Percentiles rank a stretch among this genome's conserved stretches.
Evolutionary conservation across 2,329 filamentous ascomycete genomes (phyloP).

Genomic region (Scytalidium sp.): DNA sequence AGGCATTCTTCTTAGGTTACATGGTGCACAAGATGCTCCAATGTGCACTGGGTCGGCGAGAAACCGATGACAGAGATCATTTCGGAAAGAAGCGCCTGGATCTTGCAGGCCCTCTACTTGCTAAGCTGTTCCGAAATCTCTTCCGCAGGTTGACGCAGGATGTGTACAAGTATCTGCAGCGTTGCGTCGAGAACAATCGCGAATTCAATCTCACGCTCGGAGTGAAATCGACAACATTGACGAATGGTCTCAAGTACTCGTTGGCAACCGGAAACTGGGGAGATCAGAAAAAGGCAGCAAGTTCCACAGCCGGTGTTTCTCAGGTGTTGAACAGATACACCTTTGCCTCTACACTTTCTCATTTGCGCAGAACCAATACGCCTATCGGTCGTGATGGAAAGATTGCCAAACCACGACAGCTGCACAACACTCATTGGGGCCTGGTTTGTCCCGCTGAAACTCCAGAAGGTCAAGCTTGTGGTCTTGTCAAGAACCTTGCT

Average conservation of each 20-base stretch:
- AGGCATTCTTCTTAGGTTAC: conserved; percentile 97
- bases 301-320: conserved; percentile 92
- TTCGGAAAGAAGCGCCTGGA: conserved; percentile 98
- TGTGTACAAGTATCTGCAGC: conserved; percentile 84
- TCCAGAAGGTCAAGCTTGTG: conserved; percentile 96
- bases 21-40: conserved; percentile 97
- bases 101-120: conserved; percentile 87
- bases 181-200: conserved; percentile 83
- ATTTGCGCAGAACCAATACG: conserved; percentile 95
- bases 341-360: conserved; percentile 92
- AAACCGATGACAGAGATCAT: conserved; percentile 96
- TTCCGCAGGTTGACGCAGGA: conserved; percentile 90
- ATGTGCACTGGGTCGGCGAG: conserved; percentile 86
- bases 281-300: conserved; percentile 97
- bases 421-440: conserved; percentile 99
- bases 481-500: conserved; percentile 95
- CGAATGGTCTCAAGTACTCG: conserved; percentile 93
- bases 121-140: conserved; percentile 92
- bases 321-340: conserved; percentile 98
- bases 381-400: conserved; percentile 97
- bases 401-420: conserved; percentile 93
- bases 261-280: conserved; percentile 98
- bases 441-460: conserved; percentile 96
- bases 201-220: conserved; percentile 90
- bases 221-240: conserved; percentile 87